Base-by-base conservation (phyloP, 805 yeast species). In the Candida rishiriensis region DNA sequence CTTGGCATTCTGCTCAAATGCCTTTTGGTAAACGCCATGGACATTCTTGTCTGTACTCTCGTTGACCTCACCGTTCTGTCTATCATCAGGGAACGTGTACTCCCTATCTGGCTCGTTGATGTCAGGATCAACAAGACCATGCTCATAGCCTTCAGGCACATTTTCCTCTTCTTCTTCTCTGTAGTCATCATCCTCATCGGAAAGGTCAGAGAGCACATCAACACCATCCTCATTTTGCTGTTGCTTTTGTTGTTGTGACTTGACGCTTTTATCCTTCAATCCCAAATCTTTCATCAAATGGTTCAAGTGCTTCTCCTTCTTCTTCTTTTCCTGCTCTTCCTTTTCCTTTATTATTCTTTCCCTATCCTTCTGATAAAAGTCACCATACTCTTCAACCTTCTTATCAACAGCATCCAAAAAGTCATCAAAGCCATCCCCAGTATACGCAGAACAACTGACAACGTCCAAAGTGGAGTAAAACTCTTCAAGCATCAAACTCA, bases 401-500 rank as follows among this genome's bases (percentile, higher is more conserved):
- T 77, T 75, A 56, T 88, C 95, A 5, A 93, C 93, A 1, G 88
- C 85, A n/a, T 69, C 71, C 57, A 91, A 62, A 58, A 93, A 91
- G 17, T 89, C 96, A 59, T 89, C 96, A 60, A 93, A 87, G 0
- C 99, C 99, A 3, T 75, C 84, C 14, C 99, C 99, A 0, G 98
- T 90, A 58, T 80, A 85, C 37, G 97, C 81, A 36, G 97, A 88
- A 12, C 89, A 96, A n/a, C 88, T 83, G 36, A 86, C 96, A 49
- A 90, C 87, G 61, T 93, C 98, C 50, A 93, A 69, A 46, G 90
- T 90, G 1, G 95, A 83, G 62, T 93, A 93, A 57, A 93, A 93
- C 63, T 93, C 99, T 61, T 93, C 99, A 44, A 93, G 71, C 88
- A 93, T 89, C 54, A 93, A 72, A 30, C 96, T 85, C 96, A 93